These are phyloP conservation scores for Mycena filopes DNA, from an alignment of 768 basidiomycete species.

Conservation along the genomic window DNA sequence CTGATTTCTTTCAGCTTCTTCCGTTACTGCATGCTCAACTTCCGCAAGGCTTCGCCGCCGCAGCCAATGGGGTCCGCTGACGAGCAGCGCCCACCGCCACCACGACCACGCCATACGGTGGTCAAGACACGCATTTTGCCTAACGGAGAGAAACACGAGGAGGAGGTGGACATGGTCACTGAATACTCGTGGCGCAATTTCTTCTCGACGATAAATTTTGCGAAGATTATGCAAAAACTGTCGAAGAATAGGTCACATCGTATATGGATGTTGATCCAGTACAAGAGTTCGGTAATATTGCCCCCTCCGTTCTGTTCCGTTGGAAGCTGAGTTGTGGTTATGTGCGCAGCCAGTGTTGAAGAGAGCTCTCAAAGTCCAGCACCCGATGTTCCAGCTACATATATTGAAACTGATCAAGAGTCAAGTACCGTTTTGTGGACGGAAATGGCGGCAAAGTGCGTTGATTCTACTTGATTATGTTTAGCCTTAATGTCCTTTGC, in stretches of 20 bases:
- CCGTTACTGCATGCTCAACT: slow-evolving; percentile 87
- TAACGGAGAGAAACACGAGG: slow-evolving; percentile 80
- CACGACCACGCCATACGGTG: slow-evolving; percentile 69
- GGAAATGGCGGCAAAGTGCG: slow-evolving; percentile 97
- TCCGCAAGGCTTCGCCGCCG: slow-evolving; percentile 75
- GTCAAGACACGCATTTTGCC: slow-evolving; percentile 68
- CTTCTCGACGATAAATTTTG: slow-evolving; percentile 96
- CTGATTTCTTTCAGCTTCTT: slow-evolving; percentile 77
- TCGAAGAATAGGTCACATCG: slow-evolving; percentile 95
- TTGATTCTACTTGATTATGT: slow-evolving; percentile 18
- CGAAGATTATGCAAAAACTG: slow-evolving; percentile 97
- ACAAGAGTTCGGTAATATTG: slow-evolving; percentile 91
- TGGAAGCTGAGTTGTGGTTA: neutral
- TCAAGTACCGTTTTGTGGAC: slow-evolving; percentile 97
- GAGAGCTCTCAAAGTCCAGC: slow-evolving; percentile 91
- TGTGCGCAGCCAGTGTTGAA: slow-evolving; percentile 87
- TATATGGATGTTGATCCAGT: slow-evolving; percentile 95
- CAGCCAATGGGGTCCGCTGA: slow-evolving; percentile 72
- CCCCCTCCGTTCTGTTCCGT: neutral
- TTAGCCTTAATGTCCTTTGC: slow-evolving; percentile 22
- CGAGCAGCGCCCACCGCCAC: slow-evolving; percentile 66
- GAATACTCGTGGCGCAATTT: slow-evolving; percentile 99
- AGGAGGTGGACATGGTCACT: slow-evolving; percentile 91
- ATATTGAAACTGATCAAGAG: slow-evolving; percentile 98
- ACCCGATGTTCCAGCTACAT: slow-evolving; percentile 93